Evolutionary conservation across 75 land plant genomes (phyloP), one percentile per base, ranked within the genome.

Genomic region (Sequoia sempervirens): DNA sequence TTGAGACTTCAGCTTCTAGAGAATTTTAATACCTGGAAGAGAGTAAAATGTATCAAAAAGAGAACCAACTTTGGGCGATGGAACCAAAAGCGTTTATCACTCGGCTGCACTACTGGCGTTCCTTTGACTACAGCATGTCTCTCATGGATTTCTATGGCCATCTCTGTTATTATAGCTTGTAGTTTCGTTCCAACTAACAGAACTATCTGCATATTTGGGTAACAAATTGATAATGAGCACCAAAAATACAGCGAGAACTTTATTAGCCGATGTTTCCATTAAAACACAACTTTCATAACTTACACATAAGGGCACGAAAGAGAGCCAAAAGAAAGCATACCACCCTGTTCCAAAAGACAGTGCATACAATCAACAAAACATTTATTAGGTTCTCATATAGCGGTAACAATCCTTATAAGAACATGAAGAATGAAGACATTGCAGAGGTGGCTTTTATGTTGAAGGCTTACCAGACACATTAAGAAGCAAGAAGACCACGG

Each of bases 121-220:
- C 92, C 94, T 82, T 78, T 85, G 5, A 90, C 84, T 2, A 96
- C 92, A n/a, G 87, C 84, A 3, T 75, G 84, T 82, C 73, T 79
- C 14, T 85, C 89, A 53, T 88, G 84, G 37, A 91, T 88, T 78
- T 91, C 87, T 14, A 89, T 83, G 41, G 94, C 93, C 88, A 93
- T 68, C 34, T 64, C 75, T 2, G 92, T 88, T 56, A 96, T 92
- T 58, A 96, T 92, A 72, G 87, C 89, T 85, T 94, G 95, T 15
- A 96, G 92, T 82, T 96, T 93, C 38, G 93, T 87, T 40, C 98
- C 94, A 38, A 94, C 89, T 54, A 91, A 11, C 7, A 96, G 88
- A 3, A 96, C 86, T 74, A 95, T 83, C 97, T 95, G 90, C 80
- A 83, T 15, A 58, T 30, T 18, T 15, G n/a, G 18, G 26, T 2